Base-by-base conservation (phyloP, 139 green algal species). In the Chlorella sp. region DNA sequence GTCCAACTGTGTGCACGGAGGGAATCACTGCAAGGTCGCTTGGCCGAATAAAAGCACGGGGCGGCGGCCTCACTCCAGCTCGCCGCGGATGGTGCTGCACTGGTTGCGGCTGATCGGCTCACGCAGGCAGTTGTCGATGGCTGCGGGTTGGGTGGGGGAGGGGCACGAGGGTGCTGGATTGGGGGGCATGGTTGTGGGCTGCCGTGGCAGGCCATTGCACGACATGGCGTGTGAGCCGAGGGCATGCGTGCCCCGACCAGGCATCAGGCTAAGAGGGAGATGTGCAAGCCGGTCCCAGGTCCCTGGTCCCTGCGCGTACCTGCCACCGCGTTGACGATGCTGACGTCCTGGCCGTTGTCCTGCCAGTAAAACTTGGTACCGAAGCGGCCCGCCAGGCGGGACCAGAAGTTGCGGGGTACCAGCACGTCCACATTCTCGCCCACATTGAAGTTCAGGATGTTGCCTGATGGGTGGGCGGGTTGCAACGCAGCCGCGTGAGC, bases 391-490 rank as follows among this genome's bases (percentile, higher is more conserved):
- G 94, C 87, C 62, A 99, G 89, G 24, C 94, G 87, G 24, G 82
- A 92, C 97, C 97, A 99, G 87, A 99, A 99, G 80, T 88, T 96
- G 54, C 38, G 74, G 0, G 96, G 96, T 44, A 99, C 94, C 60
- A 94, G 88, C 76, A 99, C 90, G 89, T 99, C 97, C n/a, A 99
- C 87, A 65, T 90, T 92, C 6, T 85, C 51, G 2, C 97, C 97
- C 20, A 99, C 95, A 85, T 99, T 99, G 91, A 99, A 98, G 90
- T 99, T 99, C 9, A 99, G 90, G 81, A 99, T 97, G 90, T 99
- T 97, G 41, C 85, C 51, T 60, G 51, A 16, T 11, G 11, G 46
- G 46, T 54, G 11, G 46, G 46, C 8, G 46, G 46, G 11, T 20
- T 24, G 14, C 51, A 60, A 11, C 8, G 8, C 8, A 54, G 46